Conservation (phyloP, 2,329 filamentous ascomycete species). For the Rutstroemia sydowiana region DNA sequence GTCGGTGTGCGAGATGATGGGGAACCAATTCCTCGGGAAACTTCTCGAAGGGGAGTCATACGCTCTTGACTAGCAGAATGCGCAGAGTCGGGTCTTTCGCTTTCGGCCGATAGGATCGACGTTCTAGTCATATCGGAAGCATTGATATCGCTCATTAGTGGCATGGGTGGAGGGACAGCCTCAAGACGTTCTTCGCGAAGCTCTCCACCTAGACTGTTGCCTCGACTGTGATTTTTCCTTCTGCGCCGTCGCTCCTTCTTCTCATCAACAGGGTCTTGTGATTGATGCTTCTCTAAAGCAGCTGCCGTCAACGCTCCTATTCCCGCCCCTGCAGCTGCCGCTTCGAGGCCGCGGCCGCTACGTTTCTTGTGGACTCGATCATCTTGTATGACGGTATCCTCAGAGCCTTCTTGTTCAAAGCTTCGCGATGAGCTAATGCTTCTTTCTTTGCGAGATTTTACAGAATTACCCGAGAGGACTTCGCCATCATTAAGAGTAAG, state of each 20-base stretch:
- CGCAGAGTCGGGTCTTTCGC: constrained; percentile 59
- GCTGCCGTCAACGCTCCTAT: constrained; percentile 52
- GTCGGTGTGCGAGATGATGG: constrained; percentile 55
- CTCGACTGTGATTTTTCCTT: constrained; percentile 41
- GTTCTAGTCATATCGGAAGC: constrained; percentile 81
- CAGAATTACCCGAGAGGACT: constrained; percentile 46
- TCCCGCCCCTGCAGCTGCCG: constrained; percentile 31
- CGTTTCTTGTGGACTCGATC: constrained; percentile 35
- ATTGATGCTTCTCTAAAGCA: constrained; percentile 57
- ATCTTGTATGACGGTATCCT: constrained; percentile 42
- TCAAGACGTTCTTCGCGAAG: constrained; percentile 42
- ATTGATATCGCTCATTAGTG: constrained; percentile 77
- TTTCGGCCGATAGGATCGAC: constrained; percentile 77
- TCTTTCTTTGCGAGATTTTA: constrained; percentile 44
- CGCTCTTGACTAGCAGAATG: constrained; percentile 47
- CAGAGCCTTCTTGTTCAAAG: constrained; percentile 36
- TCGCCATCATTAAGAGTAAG: constrained; percentile 52
- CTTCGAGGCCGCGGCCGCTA: constrained; percentile 22
- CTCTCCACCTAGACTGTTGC: constrained; percentile 35
- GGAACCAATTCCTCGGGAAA: constrained; percentile 45
- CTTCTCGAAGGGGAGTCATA: constrained; percentile 51
- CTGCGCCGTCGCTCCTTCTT: constrained; percentile 35
- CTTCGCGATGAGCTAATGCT: constrained; percentile 35
- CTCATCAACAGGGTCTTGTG: constrained; percentile 46
- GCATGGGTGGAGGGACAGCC: constrained; percentile 65